Evolutionary conservation across 768 basidiomycete species (phyloP).

Genomic region (Neoboletus brunneissimus): DNA sequence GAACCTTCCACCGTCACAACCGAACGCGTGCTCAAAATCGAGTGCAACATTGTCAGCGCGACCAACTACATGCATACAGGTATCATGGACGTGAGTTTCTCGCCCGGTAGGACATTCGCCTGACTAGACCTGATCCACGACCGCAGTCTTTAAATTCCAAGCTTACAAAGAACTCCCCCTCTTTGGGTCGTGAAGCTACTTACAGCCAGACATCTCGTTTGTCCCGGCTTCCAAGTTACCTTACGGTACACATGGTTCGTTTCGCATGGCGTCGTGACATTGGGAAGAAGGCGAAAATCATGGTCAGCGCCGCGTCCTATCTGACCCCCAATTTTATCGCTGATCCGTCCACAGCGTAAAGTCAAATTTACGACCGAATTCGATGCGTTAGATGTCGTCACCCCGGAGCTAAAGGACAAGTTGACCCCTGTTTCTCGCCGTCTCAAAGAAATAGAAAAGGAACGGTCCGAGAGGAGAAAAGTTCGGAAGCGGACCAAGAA

Average conservation of each 20-base stretch:
- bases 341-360: slow-evolving; percentile 52
- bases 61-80: slow-evolving; percentile 91
- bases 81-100: slow-evolving; percentile 66
- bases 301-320: slow-evolving; percentile 49
- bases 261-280: slow-evolving; percentile 95
- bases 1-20: slow-evolving; percentile 61
- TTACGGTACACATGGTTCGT: slow-evolving; percentile 92
- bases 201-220: slow-evolving; percentile 83
- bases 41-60: slow-evolving; percentile 83
- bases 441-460: slow-evolving; percentile 80
- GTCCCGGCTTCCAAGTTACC: slow-evolving; percentile 78
- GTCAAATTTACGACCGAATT: slow-evolving; percentile 92
- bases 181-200: slow-evolving; percentile 73
- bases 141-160: slow-evolving; percentile 79
- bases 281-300: slow-evolving; percentile 91
- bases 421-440: slow-evolving; percentile 67
- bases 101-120: not conserved
- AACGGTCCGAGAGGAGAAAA: slow-evolving; percentile 77
- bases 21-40: slow-evolving; percentile 83
- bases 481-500: slow-evolving; percentile 72
- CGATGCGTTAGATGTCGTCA: slow-evolving; percentile 78
- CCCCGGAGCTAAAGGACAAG: slow-evolving; percentile 73
- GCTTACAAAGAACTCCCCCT: slow-evolving; percentile 80
- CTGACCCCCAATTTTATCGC: not conserved
- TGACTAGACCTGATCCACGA: not conserved